Evolutionary conservation across 768 basidiomycete genomes (phyloP).

Genomic region (Termitomyces sp.): DNA sequence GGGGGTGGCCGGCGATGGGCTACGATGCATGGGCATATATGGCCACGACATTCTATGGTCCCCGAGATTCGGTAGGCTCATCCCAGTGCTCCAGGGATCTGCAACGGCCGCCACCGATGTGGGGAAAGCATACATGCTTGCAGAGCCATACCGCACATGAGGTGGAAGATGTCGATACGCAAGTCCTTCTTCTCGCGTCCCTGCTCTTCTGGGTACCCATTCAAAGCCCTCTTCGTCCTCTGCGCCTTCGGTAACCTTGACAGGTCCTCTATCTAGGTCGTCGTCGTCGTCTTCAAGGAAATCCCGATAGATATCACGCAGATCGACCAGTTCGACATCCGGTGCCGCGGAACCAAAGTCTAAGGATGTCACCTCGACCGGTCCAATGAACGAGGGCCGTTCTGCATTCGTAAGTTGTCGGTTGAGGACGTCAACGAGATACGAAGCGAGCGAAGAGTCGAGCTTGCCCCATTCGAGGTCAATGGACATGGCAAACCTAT

Average conservation of each 20-base stretch:
- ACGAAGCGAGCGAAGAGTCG: constrained; percentile 62
- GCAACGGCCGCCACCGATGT: constrained; percentile 38
- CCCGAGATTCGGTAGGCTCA: constrained; percentile 32
- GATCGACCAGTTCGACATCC: constrained; percentile 84
- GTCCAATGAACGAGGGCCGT: constrained; percentile 93
- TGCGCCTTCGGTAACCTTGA: constrained; percentile 44
- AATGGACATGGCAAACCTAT: constrained; percentile 65
- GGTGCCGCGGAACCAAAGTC: constrained; percentile 84
- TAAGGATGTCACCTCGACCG: constrained; percentile 78
- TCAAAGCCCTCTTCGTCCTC: constrained; percentile 78
- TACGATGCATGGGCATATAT: constrained; percentile 25
- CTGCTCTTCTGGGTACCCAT: constrained; percentile 70
- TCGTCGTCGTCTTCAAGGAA: constrained; percentile 85
- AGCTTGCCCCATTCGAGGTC: constrained; percentile 92
- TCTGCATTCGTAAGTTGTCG: constrained; percentile 62
- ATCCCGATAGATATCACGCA: constrained; percentile 91
- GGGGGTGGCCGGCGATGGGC: constrained; percentile 28
- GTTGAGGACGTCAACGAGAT: constrained; percentile 74
- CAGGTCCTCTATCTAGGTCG: constrained; percentile 41
- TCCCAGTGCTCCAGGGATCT: constrained; percentile 39
- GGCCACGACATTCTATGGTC: constrained; percentile 27
- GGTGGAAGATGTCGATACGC: constrained; percentile 70
- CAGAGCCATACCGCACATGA: constrained; percentile 57
- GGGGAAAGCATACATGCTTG: constrained; percentile 55
- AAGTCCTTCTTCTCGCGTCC: constrained; percentile 48